phyloP scores from a whole-genome alignment of 1,139 yeast genomes.

The Taiozyma onychis region DNA sequence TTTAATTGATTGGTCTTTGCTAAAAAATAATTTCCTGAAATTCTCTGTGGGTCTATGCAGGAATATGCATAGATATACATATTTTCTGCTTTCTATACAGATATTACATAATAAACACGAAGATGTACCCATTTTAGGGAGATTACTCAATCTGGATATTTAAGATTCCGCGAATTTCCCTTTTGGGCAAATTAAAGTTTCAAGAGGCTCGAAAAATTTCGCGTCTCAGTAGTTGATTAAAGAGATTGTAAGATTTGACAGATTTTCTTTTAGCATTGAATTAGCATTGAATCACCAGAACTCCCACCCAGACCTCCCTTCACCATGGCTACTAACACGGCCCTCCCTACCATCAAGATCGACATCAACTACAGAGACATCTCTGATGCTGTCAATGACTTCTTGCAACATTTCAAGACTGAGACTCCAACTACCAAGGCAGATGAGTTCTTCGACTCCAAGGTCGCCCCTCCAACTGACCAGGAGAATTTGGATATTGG shows the following conservation, averaged over 20 bases:
- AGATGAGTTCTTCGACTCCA: slow-evolving; percentile 30
- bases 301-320: background rate
- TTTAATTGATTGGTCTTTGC: background rate
- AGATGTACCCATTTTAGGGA: background rate
- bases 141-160: background rate
- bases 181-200: background rate
- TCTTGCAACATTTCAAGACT: slow-evolving; percentile 55
- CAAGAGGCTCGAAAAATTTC: background rate
- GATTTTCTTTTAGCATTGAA: background rate
- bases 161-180: background rate
- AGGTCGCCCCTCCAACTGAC: slow-evolving; percentile 23
- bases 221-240: background rate
- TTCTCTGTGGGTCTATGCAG: no score
- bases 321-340: slow-evolving; percentile 17
- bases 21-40: no score
- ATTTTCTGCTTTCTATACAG: background rate
- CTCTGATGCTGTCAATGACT: slow-evolving; percentile 47
- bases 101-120: background rate
- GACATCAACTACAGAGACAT: slow-evolving; percentile 55
- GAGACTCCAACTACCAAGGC: slow-evolving; percentile 25
- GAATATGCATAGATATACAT: no score
- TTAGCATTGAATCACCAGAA: background rate
- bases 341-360: slow-evolving; percentile 23
- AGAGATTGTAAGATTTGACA: background rate
- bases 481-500: slow-evolving; percentile 25